Conservation (phyloP, 768 basidiomycete genomes). For the Chalciporus chontae region DNA sequence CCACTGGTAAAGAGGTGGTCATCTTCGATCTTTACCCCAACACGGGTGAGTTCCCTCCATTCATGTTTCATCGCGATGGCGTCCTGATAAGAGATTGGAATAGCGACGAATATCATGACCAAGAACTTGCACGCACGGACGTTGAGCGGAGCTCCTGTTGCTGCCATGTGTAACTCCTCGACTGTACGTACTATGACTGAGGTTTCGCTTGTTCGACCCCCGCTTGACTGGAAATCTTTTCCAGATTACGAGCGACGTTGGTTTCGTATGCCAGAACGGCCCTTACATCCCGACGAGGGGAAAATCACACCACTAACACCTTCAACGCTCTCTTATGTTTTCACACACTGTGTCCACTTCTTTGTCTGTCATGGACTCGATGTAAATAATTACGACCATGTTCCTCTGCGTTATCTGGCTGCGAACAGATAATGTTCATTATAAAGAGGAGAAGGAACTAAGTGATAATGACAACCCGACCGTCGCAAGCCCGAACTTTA, state of each 20-base stretch:
- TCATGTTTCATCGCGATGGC: background rate
- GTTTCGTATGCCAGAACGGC: constrained; percentile 50
- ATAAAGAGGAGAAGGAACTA: background rate
- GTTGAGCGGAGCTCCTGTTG: constrained; percentile 39
- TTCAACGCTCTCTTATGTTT: too few relatives aligned
- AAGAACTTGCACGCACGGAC: constrained; percentile 47
- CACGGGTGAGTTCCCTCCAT: constrained; percentile 38
- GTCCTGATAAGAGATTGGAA: too few relatives aligned
- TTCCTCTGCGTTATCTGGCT: constrained; percentile 18
- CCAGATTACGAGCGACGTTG: constrained; percentile 44
- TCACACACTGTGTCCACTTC: too few relatives aligned
- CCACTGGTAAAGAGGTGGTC: constrained; percentile 55
- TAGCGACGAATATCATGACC: constrained; percentile 43
- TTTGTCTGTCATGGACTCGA: constrained; percentile 18
- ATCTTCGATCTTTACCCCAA: constrained; percentile 57
- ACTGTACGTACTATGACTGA: constrained; percentile 35
- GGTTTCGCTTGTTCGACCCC: background rate
- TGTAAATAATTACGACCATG: constrained; percentile 29
- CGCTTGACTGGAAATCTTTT: background rate
- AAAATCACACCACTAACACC: too few relatives aligned
- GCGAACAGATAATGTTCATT: background rate
- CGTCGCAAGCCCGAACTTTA: background rate
- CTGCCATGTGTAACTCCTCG: constrained; percentile 53
- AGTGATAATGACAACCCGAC: background rate
- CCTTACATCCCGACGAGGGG: constrained; percentile 31